Evolutionary conservation across 2,329 filamentous ascomycete genomes (phyloP), one percentile per base, ranked within the genome.

Genomic region (Aspergillus cejpii): DNA sequence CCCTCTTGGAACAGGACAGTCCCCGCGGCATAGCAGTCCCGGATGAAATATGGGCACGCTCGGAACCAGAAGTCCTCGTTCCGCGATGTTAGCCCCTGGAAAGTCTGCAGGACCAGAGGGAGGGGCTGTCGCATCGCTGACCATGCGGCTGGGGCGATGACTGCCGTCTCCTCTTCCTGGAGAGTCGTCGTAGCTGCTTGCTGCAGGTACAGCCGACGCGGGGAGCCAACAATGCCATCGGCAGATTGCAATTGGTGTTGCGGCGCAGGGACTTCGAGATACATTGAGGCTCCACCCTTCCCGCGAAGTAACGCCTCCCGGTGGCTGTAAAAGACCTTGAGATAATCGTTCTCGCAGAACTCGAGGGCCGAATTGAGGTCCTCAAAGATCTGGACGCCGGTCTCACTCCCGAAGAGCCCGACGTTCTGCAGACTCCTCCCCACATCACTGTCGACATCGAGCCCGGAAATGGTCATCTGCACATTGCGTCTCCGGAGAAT

Each of bases 21-120:
- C 3, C 87, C 88, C 0, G 81, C 76, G 0, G 75, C 55, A 51
- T 84, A 87, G 48, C 84, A 79, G 50, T 79, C 79, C 36, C 80
- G 79, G 29, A 73, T 69, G 61, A 98, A 96, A 69, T 85, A 97
- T 0, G 78, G 73, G 3, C 80, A 80, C 0, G 83, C 83, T 1
- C 80, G 80, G 66, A 90, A 91, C 92, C 92, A 98, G 63, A 97
- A 97, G 65, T 96, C 90, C 65, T 95, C 89, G 60, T 91, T 92
- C 64, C 86, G 82, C 41, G 81, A 74, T 41, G 87, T 94, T 10
- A 96, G 73, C 36, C 88, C 86, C 61, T 92, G 85, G 70, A 98
- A 97, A n/a, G 92, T 87, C 63, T 96, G 91, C 19, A 98, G 77
- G 66, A 98, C 87, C 37, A 98, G 80, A 1, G 87, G 85, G 6